phyloP scores from a whole-genome alignment of 2,329 filamentous ascomycete genomes.

The Neonectria faginata region DNA sequence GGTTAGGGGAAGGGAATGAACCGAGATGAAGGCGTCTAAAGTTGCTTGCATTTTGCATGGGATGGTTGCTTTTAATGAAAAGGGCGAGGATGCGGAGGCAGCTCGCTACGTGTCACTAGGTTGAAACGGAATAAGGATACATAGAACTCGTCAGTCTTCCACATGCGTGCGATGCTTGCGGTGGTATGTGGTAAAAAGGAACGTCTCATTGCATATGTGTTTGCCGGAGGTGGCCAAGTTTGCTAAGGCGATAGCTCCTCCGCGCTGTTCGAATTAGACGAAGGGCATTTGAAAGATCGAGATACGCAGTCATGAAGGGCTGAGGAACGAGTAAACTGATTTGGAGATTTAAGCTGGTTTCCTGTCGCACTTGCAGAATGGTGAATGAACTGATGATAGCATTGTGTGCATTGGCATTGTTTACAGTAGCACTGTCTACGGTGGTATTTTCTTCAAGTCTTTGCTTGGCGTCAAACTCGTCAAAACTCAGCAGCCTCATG shows the following conservation, averaged over 20 bases:
- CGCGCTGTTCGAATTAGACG: slow-evolving; percentile 17
- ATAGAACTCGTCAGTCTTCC: slow-evolving; percentile 46
- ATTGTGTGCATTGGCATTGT: no score
- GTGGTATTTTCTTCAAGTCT: no score
- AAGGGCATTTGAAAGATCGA: slow-evolving; percentile 9
- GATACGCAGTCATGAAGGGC: background rate
- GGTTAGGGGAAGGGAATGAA: slow-evolving; percentile 57
- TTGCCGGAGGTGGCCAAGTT: slow-evolving; percentile 7
- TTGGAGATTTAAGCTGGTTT: background rate
- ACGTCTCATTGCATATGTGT: slow-evolving; percentile 33
- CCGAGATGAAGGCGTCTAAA: slow-evolving; percentile 48
- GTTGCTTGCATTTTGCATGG: slow-evolving; percentile 51
- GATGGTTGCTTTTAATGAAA: slow-evolving; percentile 52
- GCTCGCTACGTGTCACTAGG: slow-evolving; percentile 50
- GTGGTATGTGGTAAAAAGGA: slow-evolving; percentile 30
- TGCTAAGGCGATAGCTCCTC: slow-evolving; percentile 17
- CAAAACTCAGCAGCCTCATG: no score
- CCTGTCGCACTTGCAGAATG: background rate
- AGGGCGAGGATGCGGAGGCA: slow-evolving; percentile 50
- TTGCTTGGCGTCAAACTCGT: no score
- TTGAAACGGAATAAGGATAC: slow-evolving; percentile 49
- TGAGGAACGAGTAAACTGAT: background rate
- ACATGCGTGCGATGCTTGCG: slow-evolving; percentile 24
- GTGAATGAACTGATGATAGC: no score
- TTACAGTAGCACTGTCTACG: no score